A percentile compares a stretch with the other conserved stretches of the same genome.
Conservation (phyloP, 495 filamentous ascomycete species). For the Apiosordaria backusii region DNA sequence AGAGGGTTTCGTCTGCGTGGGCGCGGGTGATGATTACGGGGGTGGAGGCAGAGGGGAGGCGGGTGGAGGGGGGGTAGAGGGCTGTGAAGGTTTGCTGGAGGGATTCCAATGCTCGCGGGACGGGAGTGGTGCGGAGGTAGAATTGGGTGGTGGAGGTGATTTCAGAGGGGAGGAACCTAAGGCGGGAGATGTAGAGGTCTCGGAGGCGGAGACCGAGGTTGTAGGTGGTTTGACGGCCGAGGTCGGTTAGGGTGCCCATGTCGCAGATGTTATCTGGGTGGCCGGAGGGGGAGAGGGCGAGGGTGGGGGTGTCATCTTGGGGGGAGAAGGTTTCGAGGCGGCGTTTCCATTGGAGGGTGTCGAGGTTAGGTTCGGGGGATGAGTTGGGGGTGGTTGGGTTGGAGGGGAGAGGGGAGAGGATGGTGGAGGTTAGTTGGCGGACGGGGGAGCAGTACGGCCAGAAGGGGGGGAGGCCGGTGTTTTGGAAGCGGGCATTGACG, state of each 20-base stretch:
- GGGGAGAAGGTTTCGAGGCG: constrained; percentile 75
- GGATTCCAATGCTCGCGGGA: constrained; percentile 81
- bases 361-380: constrained; percentile 42
- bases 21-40: constrained; percentile 72
- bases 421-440: constrained; percentile 64
- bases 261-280: constrained; percentile 77
- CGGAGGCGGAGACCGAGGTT: constrained; percentile 75
- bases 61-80: constrained; percentile 74
- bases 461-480: constrained; percentile 75
- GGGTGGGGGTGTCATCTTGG: constrained; percentile 60
- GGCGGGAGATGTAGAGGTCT: constrained; percentile 81
- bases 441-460: constrained; percentile 92
- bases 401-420: constrained; percentile 39
- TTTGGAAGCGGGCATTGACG: constrained; percentile 81
- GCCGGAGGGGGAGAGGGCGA: constrained; percentile 61
- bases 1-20: constrained; percentile 81
- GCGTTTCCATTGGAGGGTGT: constrained; percentile 69
- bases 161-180: constrained; percentile 73
- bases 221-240: constrained; percentile 78
- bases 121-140: constrained; percentile 81
- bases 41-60: constrained; percentile 49
- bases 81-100: constrained; percentile 87
- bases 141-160: constrained; percentile 62
- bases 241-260: constrained; percentile 84
- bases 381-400: constrained; percentile 61